phyloP scores from a whole-genome alignment of 73 alveolate genomes.

The Breviolum minutum region DNA sequence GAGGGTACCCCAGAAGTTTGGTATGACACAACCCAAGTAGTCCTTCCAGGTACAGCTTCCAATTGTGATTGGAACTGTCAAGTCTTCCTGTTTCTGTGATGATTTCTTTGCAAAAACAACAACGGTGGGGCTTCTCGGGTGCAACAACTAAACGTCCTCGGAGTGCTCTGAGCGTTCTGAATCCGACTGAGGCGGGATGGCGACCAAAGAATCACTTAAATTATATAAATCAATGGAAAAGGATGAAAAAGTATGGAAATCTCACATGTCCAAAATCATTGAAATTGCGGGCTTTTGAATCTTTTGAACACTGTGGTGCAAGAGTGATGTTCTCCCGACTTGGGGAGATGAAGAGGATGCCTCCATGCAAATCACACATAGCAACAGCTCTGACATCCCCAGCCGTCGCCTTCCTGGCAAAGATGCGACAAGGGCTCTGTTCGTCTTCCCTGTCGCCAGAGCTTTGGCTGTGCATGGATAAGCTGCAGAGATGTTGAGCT shows the following conservation, averaged over 20 bases:
- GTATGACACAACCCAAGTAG: conserved; percentile 61
- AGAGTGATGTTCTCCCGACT: too few species aligned
- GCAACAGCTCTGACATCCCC: background rate
- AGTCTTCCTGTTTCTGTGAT: background rate
- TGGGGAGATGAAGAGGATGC: too few species aligned
- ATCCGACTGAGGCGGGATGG: conserved; percentile 12
- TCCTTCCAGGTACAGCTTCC: conserved; percentile 1
- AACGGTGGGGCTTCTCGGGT: too few species aligned
- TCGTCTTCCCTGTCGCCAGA: conserved; percentile 76
- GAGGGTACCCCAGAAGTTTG: conserved; percentile 92
- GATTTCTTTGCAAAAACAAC: too few species aligned
- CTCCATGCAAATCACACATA: too few species aligned
- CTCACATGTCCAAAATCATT: background rate
- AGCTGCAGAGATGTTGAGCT: too few species aligned
- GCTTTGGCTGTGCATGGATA: background rate
- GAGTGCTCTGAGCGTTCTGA: conserved; percentile 30
- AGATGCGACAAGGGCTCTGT: conserved; percentile 85
- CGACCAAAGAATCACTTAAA: background rate
- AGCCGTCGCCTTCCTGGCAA: conserved; percentile 28
- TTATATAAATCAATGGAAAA: background rate
- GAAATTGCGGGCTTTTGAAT: too few species aligned
- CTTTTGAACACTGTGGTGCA: too few species aligned
- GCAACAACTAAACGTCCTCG: background rate
- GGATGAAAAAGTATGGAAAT: background rate
- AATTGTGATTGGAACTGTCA: background rate